A percentile compares a stretch with the other conserved stretches of the same genome.
phyloP scores from a whole-genome alignment of 2,329 filamentous ascomycete species.

The Aaosphaeria pasadenensis region DNA sequence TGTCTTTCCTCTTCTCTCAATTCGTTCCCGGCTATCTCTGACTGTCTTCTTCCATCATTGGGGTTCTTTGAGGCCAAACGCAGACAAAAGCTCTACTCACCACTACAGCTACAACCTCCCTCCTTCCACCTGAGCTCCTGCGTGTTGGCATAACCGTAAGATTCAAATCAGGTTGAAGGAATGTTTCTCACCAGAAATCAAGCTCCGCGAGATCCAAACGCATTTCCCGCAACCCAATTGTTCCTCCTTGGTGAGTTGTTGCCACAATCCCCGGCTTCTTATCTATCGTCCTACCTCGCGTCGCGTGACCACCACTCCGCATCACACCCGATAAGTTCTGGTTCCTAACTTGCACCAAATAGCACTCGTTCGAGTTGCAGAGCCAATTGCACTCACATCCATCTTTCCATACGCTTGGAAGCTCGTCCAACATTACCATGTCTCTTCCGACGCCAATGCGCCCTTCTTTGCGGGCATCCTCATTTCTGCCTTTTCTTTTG shows the following conservation, averaged over 20 bases:
- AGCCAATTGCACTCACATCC: conserved; percentile 89
- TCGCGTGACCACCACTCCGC: not conserved
- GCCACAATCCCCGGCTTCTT: not conserved
- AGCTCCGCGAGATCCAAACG: conserved; percentile 61
- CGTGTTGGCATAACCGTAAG: conserved; percentile 47
- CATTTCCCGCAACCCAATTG: conserved; percentile 78
- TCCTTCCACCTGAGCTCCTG: not conserved
- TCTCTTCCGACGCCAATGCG: conserved; percentile 43
- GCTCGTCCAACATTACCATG: conserved; percentile 35
- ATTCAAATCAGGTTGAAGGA: conserved; percentile 47
- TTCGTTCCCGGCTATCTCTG: not conserved
- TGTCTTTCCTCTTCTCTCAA: not conserved
- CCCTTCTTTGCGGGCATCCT: conserved; percentile 85
- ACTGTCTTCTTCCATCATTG: conserved; percentile 2
- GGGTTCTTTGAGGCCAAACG: conserved; percentile 15
- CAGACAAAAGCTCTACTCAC: conserved; percentile 18
- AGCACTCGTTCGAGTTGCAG: conserved; percentile 90
- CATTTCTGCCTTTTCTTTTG: conserved; percentile 87
- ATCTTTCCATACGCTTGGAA: conserved; percentile 75
- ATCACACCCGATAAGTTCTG: conserved; percentile 9
- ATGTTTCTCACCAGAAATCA: conserved; percentile 61
- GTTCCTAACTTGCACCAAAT: not conserved
- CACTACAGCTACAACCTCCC: conserved; percentile 3
- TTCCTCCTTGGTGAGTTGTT: conserved; percentile 71
- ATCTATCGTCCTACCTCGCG: not conserved